Base-by-base conservation (phyloP, 352 stramenopile species). In the Globisporangium mamillatum region DNA sequence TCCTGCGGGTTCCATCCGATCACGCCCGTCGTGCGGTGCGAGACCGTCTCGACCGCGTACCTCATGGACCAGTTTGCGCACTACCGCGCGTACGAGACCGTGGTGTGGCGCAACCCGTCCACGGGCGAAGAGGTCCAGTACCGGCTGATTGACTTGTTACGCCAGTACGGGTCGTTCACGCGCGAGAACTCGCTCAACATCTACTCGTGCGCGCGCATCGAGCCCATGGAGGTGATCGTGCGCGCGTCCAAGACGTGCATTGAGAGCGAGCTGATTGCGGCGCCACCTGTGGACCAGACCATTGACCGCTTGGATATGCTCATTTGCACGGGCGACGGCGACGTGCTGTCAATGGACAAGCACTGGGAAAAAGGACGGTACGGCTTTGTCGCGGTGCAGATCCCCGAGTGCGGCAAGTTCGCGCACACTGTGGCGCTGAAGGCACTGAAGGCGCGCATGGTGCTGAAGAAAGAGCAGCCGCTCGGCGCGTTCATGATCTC, bases 1-100 rank as follows among this genome's bases (percentile, higher is more conserved):
- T 84, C 81, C 3, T 80, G 73, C 29, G 81, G 79, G 14, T 88
- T 83, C 32, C 32, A 75, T 32, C 69, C 75, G 16, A 69, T 85
- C 48, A 85, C 79, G 14, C 76, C 79, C 1, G 73, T 88, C n/a
- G 50, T 88, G 34, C 77, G 63, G 4, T 81, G 73, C 61, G 69
- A 79, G 32, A 54, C 20, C 56, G 74, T 54, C 27, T 75, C 12
- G 55, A 68, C 29, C 8, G 50, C 64, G 18, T 63, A 69, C n/a
- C 61, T 64, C 5, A n/a, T 63, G 56, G 38, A 58, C n/a, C 54
- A 69, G 53, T 69, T 64, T 25, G 62, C 62, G 36, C 48, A 67
- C n/a, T 60, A 67, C 36, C 62, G 48, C 32, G 60, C 60, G 25
- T 66, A 66, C 60, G 60, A 66, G 60, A 66, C 60, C 24, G 60